Base-by-base conservation (phyloP, 148 eudicot species). In the Vaccinium myrtillus region DNA sequence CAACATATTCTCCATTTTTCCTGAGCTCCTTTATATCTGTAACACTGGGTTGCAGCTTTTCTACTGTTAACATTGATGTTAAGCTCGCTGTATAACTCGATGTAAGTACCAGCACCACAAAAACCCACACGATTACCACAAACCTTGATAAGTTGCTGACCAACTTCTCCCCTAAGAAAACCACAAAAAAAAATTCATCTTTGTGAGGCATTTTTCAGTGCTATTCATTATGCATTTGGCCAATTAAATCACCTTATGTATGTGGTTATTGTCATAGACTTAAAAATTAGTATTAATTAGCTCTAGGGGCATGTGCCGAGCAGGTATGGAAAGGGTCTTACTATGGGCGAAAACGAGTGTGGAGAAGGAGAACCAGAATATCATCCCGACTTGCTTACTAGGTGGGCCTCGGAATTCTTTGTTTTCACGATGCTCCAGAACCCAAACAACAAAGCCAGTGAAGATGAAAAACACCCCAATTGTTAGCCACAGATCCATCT, bases 261-360 rank as follows among this genome's bases (percentile, higher is more conserved):
- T 39, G 43, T 39, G 43, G 43, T 39, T 39, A 39, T 39, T 39
- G 43, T 39, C 43, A 39, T 2, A 39, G 43, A 39, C 43, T 39
- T 39, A 39, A 39, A 39, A 39, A 39, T 39, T 0, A 30, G 32
- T 39, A 39, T 39, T 39, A 39, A 39, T 39, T 39, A 39, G 43
- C 43, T 39, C 43, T 39, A 4, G 43, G 39, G 39, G 4, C 43
- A 39, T 39, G 43, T 39, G 43, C 43, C 43, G 4, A 39, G 43
- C 2, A 39, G 0, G 4, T 39, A 39, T 39, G 5, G 43, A 39
- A 39, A 39, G 43, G 43, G 43, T 39, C 93, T 92, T 87, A 95
- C 98, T 91, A 49, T 95, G 93, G 6, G 98, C 91, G 78, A 95
- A 93, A 77, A 91, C 92, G 76, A 93, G 88, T 1, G 93, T 88